Conservation (phyloP, 306 rosid genomes). For the Canavalia gladiata region DNA sequence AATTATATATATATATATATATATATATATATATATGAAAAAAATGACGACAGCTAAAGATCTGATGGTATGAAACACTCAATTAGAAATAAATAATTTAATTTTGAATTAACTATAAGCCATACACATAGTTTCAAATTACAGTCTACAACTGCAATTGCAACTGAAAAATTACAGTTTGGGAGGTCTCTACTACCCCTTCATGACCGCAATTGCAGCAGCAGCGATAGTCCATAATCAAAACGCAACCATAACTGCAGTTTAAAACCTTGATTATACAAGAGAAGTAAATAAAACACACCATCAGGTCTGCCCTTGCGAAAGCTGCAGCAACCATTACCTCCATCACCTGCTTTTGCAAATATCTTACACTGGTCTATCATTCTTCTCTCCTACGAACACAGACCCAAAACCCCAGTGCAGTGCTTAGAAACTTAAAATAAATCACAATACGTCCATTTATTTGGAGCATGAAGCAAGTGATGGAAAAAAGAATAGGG, state of each 20-base stretch:
- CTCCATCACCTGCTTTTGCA: slow-evolving; percentile 94
- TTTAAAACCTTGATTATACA: not conserved
- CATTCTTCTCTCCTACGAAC: slow-evolving; percentile 86
- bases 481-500: slow-evolving; percentile 25
- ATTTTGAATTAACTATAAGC: slow-evolving; percentile 9
- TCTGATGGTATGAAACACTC: not conserved
- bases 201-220: not conserved
- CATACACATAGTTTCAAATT: not conserved
- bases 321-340: slow-evolving; percentile 82
- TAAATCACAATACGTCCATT: not conserved
- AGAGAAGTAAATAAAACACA: slow-evolving; percentile 45
- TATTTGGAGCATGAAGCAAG: slow-evolving; percentile 25
- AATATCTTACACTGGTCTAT: slow-evolving; percentile 74
- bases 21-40: no score
- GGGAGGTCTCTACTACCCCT: slow-evolving; percentile 9
- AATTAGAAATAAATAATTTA: slow-evolving; percentile 3
- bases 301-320: slow-evolving; percentile 84
- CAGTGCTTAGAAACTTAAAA: slow-evolving; percentile 36
- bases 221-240: not conserved
- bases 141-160: not conserved
- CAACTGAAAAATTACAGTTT: not conserved
- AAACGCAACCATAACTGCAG: not conserved
- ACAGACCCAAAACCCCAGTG: slow-evolving; percentile 34
- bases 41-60: not conserved
- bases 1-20: no score